A percentile compares a stretch with the other conserved stretches of the same genome.
Evolutionary conservation across 1,139 yeast genomes (phyloP).

Genomic region (Kurtzmaniella quercitrusa): DNA sequence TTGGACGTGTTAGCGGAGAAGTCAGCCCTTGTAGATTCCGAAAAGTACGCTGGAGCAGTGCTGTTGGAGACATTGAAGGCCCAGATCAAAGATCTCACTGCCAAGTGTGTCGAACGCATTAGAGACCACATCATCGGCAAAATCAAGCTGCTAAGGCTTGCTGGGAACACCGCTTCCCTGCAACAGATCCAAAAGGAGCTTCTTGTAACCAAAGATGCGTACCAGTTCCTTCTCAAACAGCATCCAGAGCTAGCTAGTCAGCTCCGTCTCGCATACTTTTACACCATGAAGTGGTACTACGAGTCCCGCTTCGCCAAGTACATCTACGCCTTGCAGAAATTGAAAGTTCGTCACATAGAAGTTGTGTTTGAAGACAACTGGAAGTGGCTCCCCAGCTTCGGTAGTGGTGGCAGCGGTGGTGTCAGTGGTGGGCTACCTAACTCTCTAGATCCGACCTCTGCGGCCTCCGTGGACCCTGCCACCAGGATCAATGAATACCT

Average conservation of each 20-base stretch:
- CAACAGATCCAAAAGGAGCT: slow-evolving; percentile 72
- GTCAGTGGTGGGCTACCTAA: slow-evolving; percentile 9
- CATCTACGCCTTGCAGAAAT: slow-evolving; percentile 65
- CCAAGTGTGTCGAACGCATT: slow-evolving; percentile 66
- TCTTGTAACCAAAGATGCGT: slow-evolving; percentile 57
- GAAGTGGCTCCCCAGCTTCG: background rate
- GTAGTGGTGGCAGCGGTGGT: slow-evolving; percentile 19
- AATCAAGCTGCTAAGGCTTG: slow-evolving; percentile 58
- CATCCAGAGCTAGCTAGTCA: slow-evolving; percentile 71
- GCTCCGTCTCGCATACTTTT: slow-evolving; percentile 71
- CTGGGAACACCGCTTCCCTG: slow-evolving; percentile 44
- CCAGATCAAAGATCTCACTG: slow-evolving; percentile 39
- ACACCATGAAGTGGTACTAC: slow-evolving; percentile 94
- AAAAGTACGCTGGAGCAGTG: slow-evolving; percentile 25
- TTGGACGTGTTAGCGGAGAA: slow-evolving; percentile 55
- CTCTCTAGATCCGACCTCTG: background rate
- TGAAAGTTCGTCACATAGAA: slow-evolving; percentile 52
- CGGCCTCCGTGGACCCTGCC: slow-evolving; percentile 15
- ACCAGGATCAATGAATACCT: slow-evolving; percentile 36
- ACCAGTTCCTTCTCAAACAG: slow-evolving; percentile 48
- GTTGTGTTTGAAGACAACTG: slow-evolving; percentile 2
- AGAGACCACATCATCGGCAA: slow-evolving; percentile 63
- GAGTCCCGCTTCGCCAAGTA: slow-evolving; percentile 74
- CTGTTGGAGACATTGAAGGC: slow-evolving; percentile 33
- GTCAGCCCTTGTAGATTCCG: slow-evolving; percentile 37